These are phyloP conservation scores for Infundibulicybe gibba DNA, from an alignment of 768 basidiomycete species.

Conservation along the genomic window DNA sequence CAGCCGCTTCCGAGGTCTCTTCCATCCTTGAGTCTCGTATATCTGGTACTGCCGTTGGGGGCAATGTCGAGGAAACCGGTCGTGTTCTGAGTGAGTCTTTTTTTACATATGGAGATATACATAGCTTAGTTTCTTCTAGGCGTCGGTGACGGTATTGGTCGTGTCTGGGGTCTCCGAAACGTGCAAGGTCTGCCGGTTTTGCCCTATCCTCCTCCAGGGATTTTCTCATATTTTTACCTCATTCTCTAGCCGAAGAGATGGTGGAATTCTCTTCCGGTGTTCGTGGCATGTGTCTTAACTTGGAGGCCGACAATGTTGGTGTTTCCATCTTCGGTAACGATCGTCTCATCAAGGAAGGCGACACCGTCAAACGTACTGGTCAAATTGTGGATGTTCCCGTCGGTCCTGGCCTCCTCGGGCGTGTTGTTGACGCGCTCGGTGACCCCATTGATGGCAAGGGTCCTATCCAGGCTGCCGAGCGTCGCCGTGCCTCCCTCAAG, in stretches of 20 bases:
- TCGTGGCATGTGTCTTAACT: slow-evolving; percentile 99
- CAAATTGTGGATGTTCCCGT: slow-evolving; percentile 99
- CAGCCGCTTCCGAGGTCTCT: slow-evolving; percentile 90
- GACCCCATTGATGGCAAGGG: slow-evolving; percentile 99
- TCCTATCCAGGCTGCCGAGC: slow-evolving; percentile 89
- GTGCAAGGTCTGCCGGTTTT: slow-evolving; percentile 71
- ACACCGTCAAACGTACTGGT: slow-evolving; percentile 99
- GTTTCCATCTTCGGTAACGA: slow-evolving; percentile 99
- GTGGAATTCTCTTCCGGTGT: slow-evolving; percentile 99
- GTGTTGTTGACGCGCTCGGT: slow-evolving; percentile 98
- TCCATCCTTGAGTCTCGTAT: slow-evolving; percentile 99
- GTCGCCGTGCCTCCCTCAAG: slow-evolving; percentile 97
- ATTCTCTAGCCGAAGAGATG: slow-evolving; percentile 91
- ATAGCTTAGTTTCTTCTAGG: slow-evolving; percentile 45
- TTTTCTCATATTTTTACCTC: slow-evolving; percentile 10
- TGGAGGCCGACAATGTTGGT: slow-evolving; percentile 99
- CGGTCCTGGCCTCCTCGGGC: slow-evolving; percentile 94
- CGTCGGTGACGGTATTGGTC: slow-evolving; percentile 99
- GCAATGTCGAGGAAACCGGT: slow-evolving; percentile 98
- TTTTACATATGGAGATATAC: slow-evolving; percentile 1
- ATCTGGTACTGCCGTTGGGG: slow-evolving; percentile 84
- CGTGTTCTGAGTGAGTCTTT: slow-evolving; percentile 87
- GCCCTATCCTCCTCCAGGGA: slow-evolving; percentile 6
- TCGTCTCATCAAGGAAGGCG: slow-evolving; percentile 99
- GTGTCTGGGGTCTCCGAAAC: slow-evolving; percentile 98